Evolutionary conservation across 495 filamentous ascomycete genomes (phyloP).

Genomic region (Annulohypoxylon moriforme): DNA sequence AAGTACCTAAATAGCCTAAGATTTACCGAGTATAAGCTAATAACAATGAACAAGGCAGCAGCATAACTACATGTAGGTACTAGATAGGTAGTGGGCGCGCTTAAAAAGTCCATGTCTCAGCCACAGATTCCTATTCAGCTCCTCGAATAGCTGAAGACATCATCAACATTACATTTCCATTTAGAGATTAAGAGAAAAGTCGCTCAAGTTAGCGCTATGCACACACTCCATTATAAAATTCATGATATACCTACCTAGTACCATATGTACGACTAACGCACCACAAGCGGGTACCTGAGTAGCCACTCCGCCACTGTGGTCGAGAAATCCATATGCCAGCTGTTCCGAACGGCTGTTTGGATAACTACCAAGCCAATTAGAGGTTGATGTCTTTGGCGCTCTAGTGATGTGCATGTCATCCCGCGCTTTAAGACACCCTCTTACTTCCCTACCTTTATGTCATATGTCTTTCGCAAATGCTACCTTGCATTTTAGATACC

Average conservation of each 20-base stretch:
- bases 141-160: background rate
- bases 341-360: slow-evolving; percentile 25
- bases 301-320: background rate
- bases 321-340: slow-evolving; percentile 21
- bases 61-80: background rate
- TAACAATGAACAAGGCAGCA: slow-evolving; percentile 10
- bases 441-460: slow-evolving; percentile 18
- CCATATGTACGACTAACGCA: background rate
- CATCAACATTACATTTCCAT: background rate
- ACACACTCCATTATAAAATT: background rate
- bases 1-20: background rate
- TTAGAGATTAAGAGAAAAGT: background rate
- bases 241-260: background rate
- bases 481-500: slow-evolving; percentile 10
- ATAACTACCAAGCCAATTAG: slow-evolving; percentile 24
- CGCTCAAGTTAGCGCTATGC: background rate
- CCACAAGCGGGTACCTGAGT: slow-evolving; percentile 9
- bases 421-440: slow-evolving; percentile 5
- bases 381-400: slow-evolving; percentile 1
- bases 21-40: background rate
- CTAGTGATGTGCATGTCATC: slow-evolving; percentile 30
- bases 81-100: too few species aligned
- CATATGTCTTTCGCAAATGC: slow-evolving; percentile 17
- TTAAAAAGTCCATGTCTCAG: slow-evolving; percentile 7
- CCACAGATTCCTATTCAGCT: background rate